Base-by-base conservation (phyloP, 2,329 filamentous ascomycete genomes). In the Penicillium sclerotiorum region DNA sequence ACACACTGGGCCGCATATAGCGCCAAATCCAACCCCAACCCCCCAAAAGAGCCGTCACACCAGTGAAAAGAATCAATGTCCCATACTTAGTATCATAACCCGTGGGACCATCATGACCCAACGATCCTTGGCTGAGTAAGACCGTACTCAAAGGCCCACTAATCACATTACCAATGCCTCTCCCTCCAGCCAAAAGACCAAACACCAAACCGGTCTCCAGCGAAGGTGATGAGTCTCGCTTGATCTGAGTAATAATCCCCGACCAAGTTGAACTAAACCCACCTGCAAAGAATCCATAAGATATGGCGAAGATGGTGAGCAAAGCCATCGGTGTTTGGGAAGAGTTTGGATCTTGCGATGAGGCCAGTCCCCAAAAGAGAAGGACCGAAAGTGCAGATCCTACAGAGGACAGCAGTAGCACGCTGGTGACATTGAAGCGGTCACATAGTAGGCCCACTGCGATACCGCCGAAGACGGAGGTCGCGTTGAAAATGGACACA, bases 241-340 rank as follows among this genome's bases (percentile, higher is more conserved):
- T 76, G 46, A 83, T 66, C 60, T 83, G 75, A 23, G 78, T 80
- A 48, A 82, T 71, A 20, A 80, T 61, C 2, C 77, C 77, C 12
- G 77, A 76, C 84, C 84, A 88, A 0, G 83, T 80, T 1, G 81
- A 80, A 2, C 80, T 81, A 61, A 84, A 88, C 0, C 81, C 80
- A 0, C 84, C 82, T 0, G 84, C 84, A 47, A 87, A 88, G 56
- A 87, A 74, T 0, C 85, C 86, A 59, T 85, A 88, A 4, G 79
- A 71, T 15, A 86, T 67, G 27, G 83, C 81, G 64, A 85, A 88
- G 7, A 82, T 57, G 20, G 84, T 80, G 25, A 88, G 64, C 3
- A 84, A 68, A 0, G 76, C 75, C 20, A 85, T 67, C 8, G 70
- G 73, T 4, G 57, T 53, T 5, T 61, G 50, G 7, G 56, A 51